Conservation (phyloP, 345 rosid genomes). For the Hibiscus syriacus region DNA sequence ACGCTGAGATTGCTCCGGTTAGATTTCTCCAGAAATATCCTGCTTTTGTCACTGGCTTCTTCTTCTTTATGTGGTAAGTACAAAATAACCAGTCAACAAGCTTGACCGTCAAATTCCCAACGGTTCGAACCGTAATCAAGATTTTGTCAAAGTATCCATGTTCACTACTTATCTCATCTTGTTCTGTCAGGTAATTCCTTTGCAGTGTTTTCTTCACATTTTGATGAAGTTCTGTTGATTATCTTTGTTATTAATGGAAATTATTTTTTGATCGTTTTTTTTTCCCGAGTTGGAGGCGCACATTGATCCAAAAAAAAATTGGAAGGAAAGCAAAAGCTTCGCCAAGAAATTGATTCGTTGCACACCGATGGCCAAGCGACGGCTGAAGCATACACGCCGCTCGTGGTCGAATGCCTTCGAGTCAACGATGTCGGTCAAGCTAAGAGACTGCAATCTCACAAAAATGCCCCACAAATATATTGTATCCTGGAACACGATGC, state of each 20-base stretch:
- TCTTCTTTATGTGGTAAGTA: slow-evolving; percentile 96
- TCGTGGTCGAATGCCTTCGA: slow-evolving; percentile 38
- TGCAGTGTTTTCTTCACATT: no score
- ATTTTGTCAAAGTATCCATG: no score
- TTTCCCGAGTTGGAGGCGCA: no score
- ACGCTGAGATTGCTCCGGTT: slow-evolving; percentile 39
- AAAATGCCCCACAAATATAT: slow-evolving; percentile 41
- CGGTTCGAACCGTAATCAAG: no score
- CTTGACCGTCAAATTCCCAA: no score
- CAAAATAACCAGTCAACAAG: no score
- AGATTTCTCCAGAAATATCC: slow-evolving; percentile 71
- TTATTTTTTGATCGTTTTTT: no score
- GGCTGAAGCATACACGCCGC: slow-evolving; percentile 35
- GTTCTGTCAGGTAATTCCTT: slow-evolving; percentile 54
- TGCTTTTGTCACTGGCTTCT: slow-evolving; percentile 76
- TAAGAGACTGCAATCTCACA: slow-evolving; percentile 38
- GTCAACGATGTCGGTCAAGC: slow-evolving; percentile 42
- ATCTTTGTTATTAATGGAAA: no score
- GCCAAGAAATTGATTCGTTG: slow-evolving; percentile 36
- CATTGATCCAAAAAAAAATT: slow-evolving; percentile 14
- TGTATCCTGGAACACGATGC: slow-evolving; percentile 54
- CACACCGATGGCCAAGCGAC: slow-evolving; percentile 24
- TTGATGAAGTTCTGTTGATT: no score
- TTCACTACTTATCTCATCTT: no score
- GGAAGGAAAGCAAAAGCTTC: slow-evolving; percentile 30